Percentiles rank a stretch among this genome's conserved stretches.
phyloP scores from a whole-genome alignment of 1,139 yeast genomes.

The Hemisphaericaspora subhashii region DNA sequence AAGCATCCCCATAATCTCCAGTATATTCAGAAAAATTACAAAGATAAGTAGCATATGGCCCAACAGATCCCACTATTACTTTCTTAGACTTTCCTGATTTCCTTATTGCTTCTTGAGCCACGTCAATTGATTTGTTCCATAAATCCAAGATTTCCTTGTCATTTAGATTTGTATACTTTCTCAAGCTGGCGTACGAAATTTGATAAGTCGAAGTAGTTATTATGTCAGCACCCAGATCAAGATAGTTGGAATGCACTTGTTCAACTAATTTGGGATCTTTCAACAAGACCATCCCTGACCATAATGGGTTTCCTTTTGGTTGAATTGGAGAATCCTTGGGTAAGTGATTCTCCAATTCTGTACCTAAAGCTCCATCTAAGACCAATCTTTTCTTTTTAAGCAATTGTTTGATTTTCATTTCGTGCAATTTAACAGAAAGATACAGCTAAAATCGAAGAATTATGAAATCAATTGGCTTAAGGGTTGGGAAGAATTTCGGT shows the following conservation, averaged over 20 bases:
- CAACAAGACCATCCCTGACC: constrained; percentile 61
- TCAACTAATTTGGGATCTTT: constrained; percentile 48
- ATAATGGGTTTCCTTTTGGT: constrained; percentile 38
- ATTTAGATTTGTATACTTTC: constrained; percentile 28
- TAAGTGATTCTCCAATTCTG: constrained; percentile 24
- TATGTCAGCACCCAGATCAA: constrained; percentile 55
- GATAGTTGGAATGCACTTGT: constrained; percentile 51
- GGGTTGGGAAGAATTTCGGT: too few species aligned
- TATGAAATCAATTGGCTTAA: too few species aligned
- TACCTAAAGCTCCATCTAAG: constrained; percentile 36
- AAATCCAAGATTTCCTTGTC: constrained; percentile 24
- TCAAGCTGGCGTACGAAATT: constrained; percentile 45
- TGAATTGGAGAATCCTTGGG: constrained; percentile 13
- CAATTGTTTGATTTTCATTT: constrained; percentile 2
- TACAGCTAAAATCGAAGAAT: too few species aligned
- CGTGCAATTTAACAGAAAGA: too few species aligned
- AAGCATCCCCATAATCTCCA: constrained; percentile 50
- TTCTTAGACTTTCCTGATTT: constrained; percentile 13
- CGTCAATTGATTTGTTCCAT: constrained; percentile 34
- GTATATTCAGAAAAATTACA: constrained; percentile 70
- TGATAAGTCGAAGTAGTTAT: constrained; percentile 66
- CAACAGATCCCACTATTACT: constrained; percentile 59
- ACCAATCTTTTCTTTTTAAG: constrained; percentile 10
- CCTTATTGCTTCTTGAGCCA: constrained; percentile 29
- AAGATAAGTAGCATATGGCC: constrained; percentile 69